Evolutionary conservation across 1,139 yeast species (phyloP).

Genomic region (Barnettozyma hawaiiensis): DNA sequence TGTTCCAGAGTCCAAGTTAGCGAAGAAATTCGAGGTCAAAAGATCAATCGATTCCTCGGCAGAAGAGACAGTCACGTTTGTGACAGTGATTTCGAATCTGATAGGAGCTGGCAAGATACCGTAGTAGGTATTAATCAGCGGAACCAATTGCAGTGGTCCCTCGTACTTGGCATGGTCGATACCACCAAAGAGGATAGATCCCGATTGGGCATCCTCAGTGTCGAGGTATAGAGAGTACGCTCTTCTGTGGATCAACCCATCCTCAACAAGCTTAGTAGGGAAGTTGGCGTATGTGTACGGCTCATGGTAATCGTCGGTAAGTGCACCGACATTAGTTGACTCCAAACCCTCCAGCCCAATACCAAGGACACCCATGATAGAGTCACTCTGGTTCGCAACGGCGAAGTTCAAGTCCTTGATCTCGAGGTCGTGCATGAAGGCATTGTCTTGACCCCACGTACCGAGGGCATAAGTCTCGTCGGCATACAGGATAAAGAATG

Average conservation of each 20-base stretch:
- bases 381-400: slow-evolving; percentile 47
- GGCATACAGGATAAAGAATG: slow-evolving; percentile 49
- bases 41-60: slow-evolving; percentile 27
- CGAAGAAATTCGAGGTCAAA: slow-evolving; percentile 31
- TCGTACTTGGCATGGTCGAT: slow-evolving; percentile 45
- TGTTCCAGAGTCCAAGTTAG: slow-evolving; percentile 62
- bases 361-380: slow-evolving; percentile 54
- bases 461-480: slow-evolving; percentile 58
- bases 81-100: slow-evolving; percentile 42
- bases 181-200: slow-evolving; percentile 50
- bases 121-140: slow-evolving; percentile 34
- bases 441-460: slow-evolving; percentile 52
- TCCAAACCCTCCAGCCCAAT: slow-evolving; percentile 52
- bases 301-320: slow-evolving; percentile 7
- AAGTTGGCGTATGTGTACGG: slow-evolving; percentile 42
- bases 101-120: slow-evolving; percentile 23
- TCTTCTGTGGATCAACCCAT: slow-evolving; percentile 43
- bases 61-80: slow-evolving; percentile 26
- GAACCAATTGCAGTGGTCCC: slow-evolving; percentile 41
- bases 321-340: slow-evolving; percentile 30
- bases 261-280: slow-evolving; percentile 46
- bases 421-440: slow-evolving; percentile 36
- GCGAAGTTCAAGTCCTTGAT: slow-evolving; percentile 42
- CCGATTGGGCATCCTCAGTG: slow-evolving; percentile 32
- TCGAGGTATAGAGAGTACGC: slow-evolving; percentile 50